Percentiles rank a stretch among this genome's conserved stretches.
Evolutionary conservation across 495 filamentous ascomycete species (phyloP).

Genomic region (Sordaria brevicollis): DNA sequence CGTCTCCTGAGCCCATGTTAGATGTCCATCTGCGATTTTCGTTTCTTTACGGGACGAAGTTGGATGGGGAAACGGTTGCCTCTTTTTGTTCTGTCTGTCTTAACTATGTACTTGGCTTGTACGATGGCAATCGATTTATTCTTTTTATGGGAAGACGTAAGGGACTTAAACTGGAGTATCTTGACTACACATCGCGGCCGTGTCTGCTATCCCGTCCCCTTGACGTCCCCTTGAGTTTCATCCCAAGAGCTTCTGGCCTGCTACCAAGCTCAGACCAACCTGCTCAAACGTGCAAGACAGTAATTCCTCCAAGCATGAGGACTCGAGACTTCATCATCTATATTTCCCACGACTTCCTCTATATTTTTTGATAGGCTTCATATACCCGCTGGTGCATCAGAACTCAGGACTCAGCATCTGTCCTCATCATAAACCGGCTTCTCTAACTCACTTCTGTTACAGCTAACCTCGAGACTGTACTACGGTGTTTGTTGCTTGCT

Average conservation of each 20-base stretch:
- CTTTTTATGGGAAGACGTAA: neutral
- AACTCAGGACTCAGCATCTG: neutral
- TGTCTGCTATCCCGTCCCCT: neutral
- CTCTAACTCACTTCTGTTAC: neutral
- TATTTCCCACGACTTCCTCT: too few species aligned
- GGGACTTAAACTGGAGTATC: neutral
- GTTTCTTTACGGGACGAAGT: neutral
- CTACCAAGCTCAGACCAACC: too few species aligned
- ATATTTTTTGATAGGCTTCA: too few species aligned
- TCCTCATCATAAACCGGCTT: neutral
- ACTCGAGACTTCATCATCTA: too few species aligned
- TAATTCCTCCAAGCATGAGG: too few species aligned
- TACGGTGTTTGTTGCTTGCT: neutral
- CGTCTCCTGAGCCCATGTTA: neutral
- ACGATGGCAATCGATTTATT: neutral
- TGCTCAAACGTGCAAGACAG: too few species aligned
- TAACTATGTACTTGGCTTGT: neutral
- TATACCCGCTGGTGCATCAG: too few species aligned
- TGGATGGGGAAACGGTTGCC: neutral
- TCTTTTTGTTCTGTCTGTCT: neutral
- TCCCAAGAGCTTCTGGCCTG: too few species aligned
- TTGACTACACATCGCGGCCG: neutral
- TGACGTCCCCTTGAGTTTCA: neutral
- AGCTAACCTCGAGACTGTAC: neutral
- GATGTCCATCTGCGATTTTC: neutral